phyloP scores from a whole-genome alignment of 1,284 basidiomycete genomes.

The Cutaneotrichosporon sp. region DNA sequence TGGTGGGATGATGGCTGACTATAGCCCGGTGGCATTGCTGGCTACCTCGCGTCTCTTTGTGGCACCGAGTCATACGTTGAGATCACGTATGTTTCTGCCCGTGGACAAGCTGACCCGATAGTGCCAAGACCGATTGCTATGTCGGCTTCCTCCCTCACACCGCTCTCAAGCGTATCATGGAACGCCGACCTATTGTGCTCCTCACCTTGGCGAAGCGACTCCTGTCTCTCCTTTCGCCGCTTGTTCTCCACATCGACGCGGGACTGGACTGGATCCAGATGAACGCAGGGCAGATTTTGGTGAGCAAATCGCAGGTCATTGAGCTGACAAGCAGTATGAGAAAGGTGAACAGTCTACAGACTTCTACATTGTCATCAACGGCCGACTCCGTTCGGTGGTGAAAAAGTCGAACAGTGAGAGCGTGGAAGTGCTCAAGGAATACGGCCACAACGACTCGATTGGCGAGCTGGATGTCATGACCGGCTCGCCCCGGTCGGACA shows the following conservation, averaged over 20 bases:
- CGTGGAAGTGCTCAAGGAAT: conserved; percentile 82
- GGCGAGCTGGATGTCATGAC: conserved; percentile 96
- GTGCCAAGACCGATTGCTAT: conserved; percentile 93
- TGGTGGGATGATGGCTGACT: conserved; percentile 1
- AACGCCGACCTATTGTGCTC: conserved; percentile 89
- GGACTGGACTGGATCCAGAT: conserved; percentile 98
- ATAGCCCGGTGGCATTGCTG: conserved; percentile 95
- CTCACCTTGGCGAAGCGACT: conserved; percentile 94
- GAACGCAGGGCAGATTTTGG: conserved; percentile 64
- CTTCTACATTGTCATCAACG: conserved; percentile 98
- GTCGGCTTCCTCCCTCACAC: conserved; percentile 89
- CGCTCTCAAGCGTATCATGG: conserved; percentile 82
- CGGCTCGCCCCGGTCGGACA: conserved; percentile 76
- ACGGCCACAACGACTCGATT: conserved; percentile 72
- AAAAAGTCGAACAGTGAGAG: conserved; percentile 56
- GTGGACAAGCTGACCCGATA: conserved; percentile 26
- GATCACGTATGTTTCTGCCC: conserved; percentile 52
- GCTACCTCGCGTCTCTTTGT: conserved; percentile 91
- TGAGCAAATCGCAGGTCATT: conserved; percentile 7
- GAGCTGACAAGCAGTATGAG: conserved; percentile 70
- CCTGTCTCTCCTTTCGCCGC: conserved; percentile 85
- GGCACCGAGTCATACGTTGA: conserved; percentile 92
- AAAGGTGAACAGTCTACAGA: conserved; percentile 85
- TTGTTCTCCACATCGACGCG: conserved; percentile 97
- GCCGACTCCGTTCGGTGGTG: conserved; percentile 76